Evolutionary conservation across 345 rosid genomes (phyloP), one percentile per base, ranked within the genome.

Genomic region (Gossypium turneri): DNA sequence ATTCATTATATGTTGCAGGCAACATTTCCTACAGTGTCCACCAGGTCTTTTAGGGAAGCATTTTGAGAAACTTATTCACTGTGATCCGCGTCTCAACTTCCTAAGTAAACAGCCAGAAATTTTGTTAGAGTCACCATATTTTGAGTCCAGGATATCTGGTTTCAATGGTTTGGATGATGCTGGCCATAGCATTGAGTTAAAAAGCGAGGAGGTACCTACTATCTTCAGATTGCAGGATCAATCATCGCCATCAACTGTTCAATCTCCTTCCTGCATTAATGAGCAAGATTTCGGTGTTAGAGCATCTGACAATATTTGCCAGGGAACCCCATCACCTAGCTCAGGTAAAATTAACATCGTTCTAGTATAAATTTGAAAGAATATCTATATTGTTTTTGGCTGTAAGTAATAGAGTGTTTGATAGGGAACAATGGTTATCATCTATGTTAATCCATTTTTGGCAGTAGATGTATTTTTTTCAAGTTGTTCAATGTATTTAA

Each of bases 51-150:
- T 90, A 57, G 83, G 81, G 53, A 89, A 82, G 72, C 96, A 89
- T 76, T 89, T 89, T 59, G 90, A 90, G 76, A 89, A 90, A 89
- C 89, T 90, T 55, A 79, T 85, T 60, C 96, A 89, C 71, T 91
- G 96, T 34, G 92, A 89, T 78, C 83, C 84, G 67, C 93, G 90
- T 10, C 87, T 91, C 67, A 82, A 87, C 79, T 85, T 82, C 62
- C 77, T 91, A 38, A 88, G 96, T 74, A 86, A 73, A 61, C 88
- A 86, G 79, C 88, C 85, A 48, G 88, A 86, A 59, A 80, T 78
- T 62, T 74, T 75, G 53, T 50, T 87, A 79, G 88, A 89, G 19
- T 89, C 92, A 53, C 92, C 86, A 16, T 83, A 79, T 78, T 89
- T 89, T 73, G 92, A 87, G 75, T 72, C 84, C 20, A 75, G 74